phyloP scores from a whole-genome alignment of 768 basidiomycete genomes.

The Phaffia australis region DNA sequence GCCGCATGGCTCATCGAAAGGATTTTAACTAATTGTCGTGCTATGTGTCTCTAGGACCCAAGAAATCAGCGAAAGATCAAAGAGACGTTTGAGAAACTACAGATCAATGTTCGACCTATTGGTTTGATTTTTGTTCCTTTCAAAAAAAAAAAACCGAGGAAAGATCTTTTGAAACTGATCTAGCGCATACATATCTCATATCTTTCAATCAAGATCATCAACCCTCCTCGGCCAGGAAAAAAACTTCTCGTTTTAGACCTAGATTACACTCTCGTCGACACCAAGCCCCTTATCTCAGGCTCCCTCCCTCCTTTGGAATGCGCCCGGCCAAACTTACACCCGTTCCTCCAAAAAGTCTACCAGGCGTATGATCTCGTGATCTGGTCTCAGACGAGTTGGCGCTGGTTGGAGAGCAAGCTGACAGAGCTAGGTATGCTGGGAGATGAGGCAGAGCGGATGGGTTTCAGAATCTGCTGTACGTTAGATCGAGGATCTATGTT shows the following conservation, averaged over 20 bases:
- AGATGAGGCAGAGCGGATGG: slow-evolving; percentile 43
- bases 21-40: slow-evolving; percentile 25
- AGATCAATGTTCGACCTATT: slow-evolving; percentile 33
- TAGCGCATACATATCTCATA: not conserved
- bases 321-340: slow-evolving; percentile 68
- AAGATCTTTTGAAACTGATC: not conserved
- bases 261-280: slow-evolving; percentile 61
- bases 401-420: slow-evolving; percentile 79
- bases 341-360: slow-evolving; percentile 55
- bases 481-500: slow-evolving; percentile 74
- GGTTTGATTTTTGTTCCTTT: not conserved
- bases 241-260: slow-evolving; percentile 75
- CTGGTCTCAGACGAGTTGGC: slow-evolving; percentile 82
- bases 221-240: slow-evolving; percentile 64
- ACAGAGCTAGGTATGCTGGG: slow-evolving; percentile 79
- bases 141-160: not conserved
- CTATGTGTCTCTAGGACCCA: slow-evolving; percentile 58
- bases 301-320: slow-evolving; percentile 69
- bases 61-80: slow-evolving; percentile 71
- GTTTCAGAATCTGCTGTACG: slow-evolving; percentile 43
- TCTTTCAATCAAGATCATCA: slow-evolving; percentile 45
- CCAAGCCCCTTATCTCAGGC: slow-evolving; percentile 71
- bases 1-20: no score
- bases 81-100: slow-evolving; percentile 52
- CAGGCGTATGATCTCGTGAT: slow-evolving; percentile 69